Evolutionary conservation across 805 yeast species (phyloP).

Genomic region (Kodamaea fukazawae): DNA sequence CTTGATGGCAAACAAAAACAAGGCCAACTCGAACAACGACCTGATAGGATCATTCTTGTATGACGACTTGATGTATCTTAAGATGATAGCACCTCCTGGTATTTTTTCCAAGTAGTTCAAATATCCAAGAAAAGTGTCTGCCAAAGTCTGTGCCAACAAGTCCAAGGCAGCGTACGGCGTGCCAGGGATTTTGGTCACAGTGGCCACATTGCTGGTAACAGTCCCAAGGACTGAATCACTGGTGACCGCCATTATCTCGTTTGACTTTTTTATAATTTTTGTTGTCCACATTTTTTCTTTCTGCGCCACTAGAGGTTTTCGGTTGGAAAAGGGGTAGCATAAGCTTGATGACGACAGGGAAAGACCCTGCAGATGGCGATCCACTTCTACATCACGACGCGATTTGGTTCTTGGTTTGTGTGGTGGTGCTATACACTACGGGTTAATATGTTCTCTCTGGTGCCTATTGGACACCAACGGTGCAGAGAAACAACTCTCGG

Average conservation of each 20-base stretch:
- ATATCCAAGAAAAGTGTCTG: conserved; percentile 34
- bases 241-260: conserved; percentile 6
- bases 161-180: conserved; percentile 24
- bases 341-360: background rate
- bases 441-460: no score
- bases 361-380: background rate
- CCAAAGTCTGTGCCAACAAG: conserved; percentile 29
- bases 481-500: no score
- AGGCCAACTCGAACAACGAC: conserved; percentile 72
- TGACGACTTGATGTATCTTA: conserved; percentile 77
- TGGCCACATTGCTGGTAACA: conserved; percentile 1
- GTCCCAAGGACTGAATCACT: conserved; percentile 3
- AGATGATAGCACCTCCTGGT: conserved; percentile 59
- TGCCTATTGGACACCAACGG: no score
- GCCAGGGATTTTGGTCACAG: conserved; percentile 1
- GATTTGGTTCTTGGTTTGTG: no score
- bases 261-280: conserved; percentile 2
- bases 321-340: background rate
- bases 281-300: conserved; percentile 2
- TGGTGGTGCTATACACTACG: no score
- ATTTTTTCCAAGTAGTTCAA: conserved; percentile 33
- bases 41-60: conserved; percentile 93
- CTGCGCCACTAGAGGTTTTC: background rate
- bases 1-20: conserved; percentile 77
- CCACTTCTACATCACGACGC: no score